phyloP scores from a whole-genome alignment of 805 yeast species.

The Yarrowia bubula region DNA sequence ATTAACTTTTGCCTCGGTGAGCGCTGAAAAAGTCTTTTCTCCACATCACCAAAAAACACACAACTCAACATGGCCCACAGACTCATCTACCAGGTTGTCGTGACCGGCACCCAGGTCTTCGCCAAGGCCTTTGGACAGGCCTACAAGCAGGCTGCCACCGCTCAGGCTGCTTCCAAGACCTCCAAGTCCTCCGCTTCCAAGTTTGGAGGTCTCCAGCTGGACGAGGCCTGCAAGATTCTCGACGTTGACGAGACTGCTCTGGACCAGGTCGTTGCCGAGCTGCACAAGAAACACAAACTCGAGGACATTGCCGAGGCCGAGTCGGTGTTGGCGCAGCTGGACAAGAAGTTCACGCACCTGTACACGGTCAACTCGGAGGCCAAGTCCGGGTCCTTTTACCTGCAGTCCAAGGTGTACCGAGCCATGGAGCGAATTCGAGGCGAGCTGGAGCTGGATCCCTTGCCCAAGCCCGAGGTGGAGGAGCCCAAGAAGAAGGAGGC shows the following conservation, averaged over 20 bases:
- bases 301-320: slow-evolving; percentile 22
- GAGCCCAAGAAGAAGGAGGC: slow-evolving; percentile 23
- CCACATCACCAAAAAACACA: background rate
- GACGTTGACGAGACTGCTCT: slow-evolving; percentile 63
- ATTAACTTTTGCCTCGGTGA: background rate
- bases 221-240: slow-evolving; percentile 88
- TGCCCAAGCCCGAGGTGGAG: slow-evolving; percentile 25
- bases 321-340: slow-evolving; percentile 49
- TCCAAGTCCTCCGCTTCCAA: slow-evolving; percentile 45
- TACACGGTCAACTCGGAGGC: slow-evolving; percentile 89
- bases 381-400: slow-evolving; percentile 91
- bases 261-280: slow-evolving; percentile 14
- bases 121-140: slow-evolving; percentile 97
- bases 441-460: slow-evolving; percentile 52
- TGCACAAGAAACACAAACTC: slow-evolving; percentile 19
- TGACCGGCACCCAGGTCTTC: slow-evolving; percentile 93
- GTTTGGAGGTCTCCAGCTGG: slow-evolving; percentile 76
- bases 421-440: slow-evolving; percentile 88
- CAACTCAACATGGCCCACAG: slow-evolving; percentile 68
- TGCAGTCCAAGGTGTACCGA: slow-evolving; percentile 89
- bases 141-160: slow-evolving; percentile 90
- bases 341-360: slow-evolving; percentile 73
- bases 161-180: slow-evolving; percentile 69
- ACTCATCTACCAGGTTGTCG: slow-evolving; percentile 78
- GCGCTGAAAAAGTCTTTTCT: slow-evolving; percentile 4